Evolutionary conservation across 768 basidiomycete genomes (phyloP).

Genomic region (Amanita exitialis): DNA sequence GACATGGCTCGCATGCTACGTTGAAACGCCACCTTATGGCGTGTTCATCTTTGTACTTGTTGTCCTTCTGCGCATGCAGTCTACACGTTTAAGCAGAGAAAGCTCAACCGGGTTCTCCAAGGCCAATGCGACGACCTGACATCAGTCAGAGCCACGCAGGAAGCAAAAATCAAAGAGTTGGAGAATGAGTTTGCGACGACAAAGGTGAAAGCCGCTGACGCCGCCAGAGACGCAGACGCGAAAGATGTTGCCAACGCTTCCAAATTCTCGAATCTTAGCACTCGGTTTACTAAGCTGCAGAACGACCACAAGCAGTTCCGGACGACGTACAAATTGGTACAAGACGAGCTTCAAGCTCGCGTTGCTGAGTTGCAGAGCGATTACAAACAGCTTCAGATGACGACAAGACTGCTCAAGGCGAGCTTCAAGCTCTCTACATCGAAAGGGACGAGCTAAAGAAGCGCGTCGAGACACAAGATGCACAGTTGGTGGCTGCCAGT

Average conservation of each 20-base stretch:
- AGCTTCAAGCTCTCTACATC: neutral
- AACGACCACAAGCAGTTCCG: neutral
- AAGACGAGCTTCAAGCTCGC: neutral
- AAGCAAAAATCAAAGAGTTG: neutral
- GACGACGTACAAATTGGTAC: neutral
- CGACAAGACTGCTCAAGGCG: neutral
- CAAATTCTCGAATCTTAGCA: neutral
- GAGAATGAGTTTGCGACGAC: neutral
- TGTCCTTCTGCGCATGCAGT: neutral
- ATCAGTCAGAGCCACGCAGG: neutral
- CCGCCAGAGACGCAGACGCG: neutral
- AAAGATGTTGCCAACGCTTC: neutral
- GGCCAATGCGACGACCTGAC: neutral
- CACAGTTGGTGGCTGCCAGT: neutral
- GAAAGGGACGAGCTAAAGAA: neutral
- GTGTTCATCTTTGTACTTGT: too few relatives aligned
- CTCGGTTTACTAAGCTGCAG: neutral
- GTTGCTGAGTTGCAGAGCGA: neutral
- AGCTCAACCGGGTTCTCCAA: neutral
- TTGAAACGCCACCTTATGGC: neutral
- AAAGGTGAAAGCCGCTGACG: neutral
- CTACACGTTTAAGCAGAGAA: neutral
- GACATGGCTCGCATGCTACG: too few relatives aligned
- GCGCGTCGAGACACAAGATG: neutral
- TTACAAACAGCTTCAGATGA: neutral